Evolutionary conservation across 176 grass and related monocot species (phyloP).

Genomic region (Avena eriantha): DNA sequence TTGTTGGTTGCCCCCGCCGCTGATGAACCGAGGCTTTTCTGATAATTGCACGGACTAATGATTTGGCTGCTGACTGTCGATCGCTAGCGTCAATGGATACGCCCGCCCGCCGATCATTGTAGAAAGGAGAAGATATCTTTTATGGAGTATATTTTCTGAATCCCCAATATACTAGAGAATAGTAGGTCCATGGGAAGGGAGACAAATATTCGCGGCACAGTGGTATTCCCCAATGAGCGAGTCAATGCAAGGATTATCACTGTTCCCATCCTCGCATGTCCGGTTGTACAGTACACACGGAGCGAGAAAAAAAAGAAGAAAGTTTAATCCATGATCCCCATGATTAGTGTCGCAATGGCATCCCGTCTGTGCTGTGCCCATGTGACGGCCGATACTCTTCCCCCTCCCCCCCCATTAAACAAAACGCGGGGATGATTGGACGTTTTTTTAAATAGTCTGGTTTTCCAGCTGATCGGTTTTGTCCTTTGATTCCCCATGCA

Average conservation of each 20-base stretch:
- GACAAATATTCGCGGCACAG: slow-evolving; percentile 40
- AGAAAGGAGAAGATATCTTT: not conserved
- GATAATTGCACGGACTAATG: slow-evolving; percentile 30
- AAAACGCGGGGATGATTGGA: slow-evolving; percentile 46
- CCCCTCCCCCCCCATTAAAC: slow-evolving; percentile 42
- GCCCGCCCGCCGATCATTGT: slow-evolving; percentile 29
- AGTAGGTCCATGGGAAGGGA: slow-evolving; percentile 32
- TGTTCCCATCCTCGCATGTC: slow-evolving; percentile 45
- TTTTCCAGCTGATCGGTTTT: slow-evolving; percentile 52
- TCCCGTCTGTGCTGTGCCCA: slow-evolving; percentile 40
- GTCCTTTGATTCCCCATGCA: slow-evolving; percentile 61
- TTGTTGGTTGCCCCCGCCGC: slow-evolving; percentile 8
- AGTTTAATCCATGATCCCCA: slow-evolving; percentile 50
- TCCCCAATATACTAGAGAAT: not conserved
- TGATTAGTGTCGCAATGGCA: slow-evolving; percentile 59
- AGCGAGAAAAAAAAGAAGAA: not conserved
- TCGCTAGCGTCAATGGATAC: slow-evolving; percentile 42
- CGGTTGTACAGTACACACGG: not conserved
- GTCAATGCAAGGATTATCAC: slow-evolving; percentile 57
- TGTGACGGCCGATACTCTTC: slow-evolving; percentile 46
- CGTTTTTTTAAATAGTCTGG: slow-evolving; percentile 30
- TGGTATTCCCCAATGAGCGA: slow-evolving; percentile 43
- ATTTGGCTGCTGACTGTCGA: slow-evolving; percentile 52
- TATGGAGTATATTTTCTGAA: slow-evolving; percentile 4
- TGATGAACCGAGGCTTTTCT: slow-evolving; percentile 31